Percentiles rank a stretch among this genome's conserved stretches.
Evolutionary conservation across 2,329 filamentous ascomycete species (phyloP).

Genomic region (Aspergillus thermomutatus): DNA sequence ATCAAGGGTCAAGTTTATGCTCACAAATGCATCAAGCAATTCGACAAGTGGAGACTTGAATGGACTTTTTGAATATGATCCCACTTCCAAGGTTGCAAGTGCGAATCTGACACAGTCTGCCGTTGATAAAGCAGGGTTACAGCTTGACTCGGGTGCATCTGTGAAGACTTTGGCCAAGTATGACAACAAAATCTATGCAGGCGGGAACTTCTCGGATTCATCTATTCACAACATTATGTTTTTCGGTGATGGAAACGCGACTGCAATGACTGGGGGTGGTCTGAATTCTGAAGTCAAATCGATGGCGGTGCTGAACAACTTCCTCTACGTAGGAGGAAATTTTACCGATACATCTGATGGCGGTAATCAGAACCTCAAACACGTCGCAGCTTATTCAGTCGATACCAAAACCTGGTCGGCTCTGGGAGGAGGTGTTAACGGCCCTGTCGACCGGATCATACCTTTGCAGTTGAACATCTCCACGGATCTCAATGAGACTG

Average conservation of each 20-base stretch:
- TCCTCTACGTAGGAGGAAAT: conserved; percentile 76
- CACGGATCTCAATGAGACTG: conserved; percentile 62
- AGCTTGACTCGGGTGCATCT: conserved; percentile 63
- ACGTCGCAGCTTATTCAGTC: conserved; percentile 73
- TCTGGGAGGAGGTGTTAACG: conserved; percentile 82
- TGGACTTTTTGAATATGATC: conserved; percentile 85
- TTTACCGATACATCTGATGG: conserved; percentile 72
- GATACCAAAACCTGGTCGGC: conserved; percentile 68
- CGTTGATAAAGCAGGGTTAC: conserved; percentile 71
- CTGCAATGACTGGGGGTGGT: conserved; percentile 64
- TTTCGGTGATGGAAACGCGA: conserved; percentile 62
- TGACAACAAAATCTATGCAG: conserved; percentile 68
- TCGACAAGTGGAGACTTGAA: conserved; percentile 69
- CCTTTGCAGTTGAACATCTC: conserved; percentile 77
- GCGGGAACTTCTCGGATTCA: conserved; percentile 75
- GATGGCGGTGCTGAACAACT: conserved; percentile 63
- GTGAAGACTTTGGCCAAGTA: conserved; percentile 67
- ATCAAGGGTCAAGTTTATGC: conserved; percentile 74
- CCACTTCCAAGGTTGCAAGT: conserved; percentile 53
- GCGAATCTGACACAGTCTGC: conserved; percentile 67
- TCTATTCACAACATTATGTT: conserved; percentile 72
- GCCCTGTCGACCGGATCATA: conserved; percentile 70
- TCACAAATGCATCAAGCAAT: conserved; percentile 59
- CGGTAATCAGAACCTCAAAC: conserved; percentile 62
- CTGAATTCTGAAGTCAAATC: conserved; percentile 75